Base-by-base conservation (phyloP, 2,329 filamentous ascomycete species). In the Fusarium chaquense region DNA sequence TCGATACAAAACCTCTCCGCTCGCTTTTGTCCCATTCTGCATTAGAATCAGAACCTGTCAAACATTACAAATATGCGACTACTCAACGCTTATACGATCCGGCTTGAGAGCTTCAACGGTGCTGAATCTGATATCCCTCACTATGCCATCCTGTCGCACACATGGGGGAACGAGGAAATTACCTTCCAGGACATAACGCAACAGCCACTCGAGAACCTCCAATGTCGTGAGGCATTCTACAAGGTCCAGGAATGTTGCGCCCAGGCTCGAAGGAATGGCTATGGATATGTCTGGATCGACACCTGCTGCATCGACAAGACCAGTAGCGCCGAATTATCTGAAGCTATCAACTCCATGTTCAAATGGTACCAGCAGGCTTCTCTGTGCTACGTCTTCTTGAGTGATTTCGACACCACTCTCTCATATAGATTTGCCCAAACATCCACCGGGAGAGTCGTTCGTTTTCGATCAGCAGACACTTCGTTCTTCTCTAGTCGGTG, bases 131-230 rank as follows among this genome's bases (percentile, higher is more conserved):
- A 70, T 6, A 60, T 65, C 9, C 75, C 75, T 10, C 57, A 54
- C 0, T 81, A 80, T 47, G 78, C 75, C 2, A 81, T 81, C 24
- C 70, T 81, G 1, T 81, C 78, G 11, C 79, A 81, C 41, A 79
- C 76, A 1, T 81, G 79, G 78, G 74, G 61, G 2, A 51, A 66
- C 3, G 69, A 73, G 4, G 78, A 81, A 55, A 72, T 79, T 5
- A 67, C 59, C 3, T 76, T 78, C 22, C 69, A 77, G n/a, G 74
- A 79, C 22, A 30, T 75, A 16, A 62, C 66, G 13, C 47, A 54
- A 11, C 33, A 38, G 5, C 16, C 49, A 4, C 16, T 52, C 1
- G 35, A 36, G 9, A 15, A 47, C 2, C 36, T 68, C 1, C 24
- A 24, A 4, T 22, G 5, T 2, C 40, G 53, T 1, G 24, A 24